phyloP scores from a whole-genome alignment of 176 grass and related monocot species.

The Ampelocalamus luodianensis region DNA sequence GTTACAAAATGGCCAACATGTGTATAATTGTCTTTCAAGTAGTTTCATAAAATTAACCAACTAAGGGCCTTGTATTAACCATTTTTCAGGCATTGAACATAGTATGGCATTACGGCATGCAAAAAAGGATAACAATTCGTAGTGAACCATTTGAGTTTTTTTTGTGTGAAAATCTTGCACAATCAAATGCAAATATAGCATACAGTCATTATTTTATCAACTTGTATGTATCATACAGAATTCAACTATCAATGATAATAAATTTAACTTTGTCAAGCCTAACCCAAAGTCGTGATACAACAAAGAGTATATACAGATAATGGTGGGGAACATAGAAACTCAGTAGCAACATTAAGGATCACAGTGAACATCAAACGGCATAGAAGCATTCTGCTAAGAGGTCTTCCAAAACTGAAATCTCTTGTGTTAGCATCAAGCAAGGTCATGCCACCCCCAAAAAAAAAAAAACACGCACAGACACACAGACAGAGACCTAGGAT shows the following conservation, averaged over 20 bases:
- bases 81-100: constrained; percentile 23
- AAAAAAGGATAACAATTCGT: neutral
- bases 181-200: neutral
- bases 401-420: neutral
- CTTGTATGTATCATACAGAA: constrained; percentile 11
- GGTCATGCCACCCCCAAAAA: too few species aligned
- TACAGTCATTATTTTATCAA: neutral
- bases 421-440: too few species aligned
- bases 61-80: neutral
- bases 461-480: neutral
- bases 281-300: neutral
- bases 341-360: neutral
- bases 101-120: neutral
- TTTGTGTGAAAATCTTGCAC: neutral
- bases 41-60: neutral
- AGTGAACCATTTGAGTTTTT: neutral
- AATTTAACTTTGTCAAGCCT: constrained; percentile 10
- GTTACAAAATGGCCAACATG: neutral
- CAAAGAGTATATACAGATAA: neutral
- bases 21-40: neutral
- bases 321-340: neutral
- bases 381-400: too few species aligned
- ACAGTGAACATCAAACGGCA: too few species aligned
- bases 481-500: constrained; percentile 69
- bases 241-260: neutral